A percentile compares a stretch with the other conserved stretches of the same genome.
Evolutionary conservation across 495 filamentous ascomycete species (phyloP).

Genomic region (Paragyromitra xinjiangensis): DNA sequence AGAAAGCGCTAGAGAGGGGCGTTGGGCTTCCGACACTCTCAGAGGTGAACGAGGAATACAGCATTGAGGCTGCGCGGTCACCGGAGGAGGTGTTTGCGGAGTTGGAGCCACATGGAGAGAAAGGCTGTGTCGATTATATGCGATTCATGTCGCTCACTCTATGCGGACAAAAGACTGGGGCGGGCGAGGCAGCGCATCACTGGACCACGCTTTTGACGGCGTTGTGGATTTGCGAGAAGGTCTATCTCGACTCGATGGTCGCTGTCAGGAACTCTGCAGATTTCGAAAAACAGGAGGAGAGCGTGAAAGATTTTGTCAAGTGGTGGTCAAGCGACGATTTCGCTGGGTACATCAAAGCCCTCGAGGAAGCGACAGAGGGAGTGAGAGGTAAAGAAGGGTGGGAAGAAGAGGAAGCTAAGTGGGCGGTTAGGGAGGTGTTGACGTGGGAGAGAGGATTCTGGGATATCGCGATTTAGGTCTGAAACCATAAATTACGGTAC

Average conservation of each 20-base stretch:
- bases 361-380: constrained; percentile 1
- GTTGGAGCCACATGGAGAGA: constrained; percentile 4
- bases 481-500: background rate
- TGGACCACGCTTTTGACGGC: constrained; percentile 32
- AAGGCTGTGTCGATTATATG: constrained; percentile 35
- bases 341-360: constrained; percentile 1
- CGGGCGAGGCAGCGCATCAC: background rate
- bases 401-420: constrained; percentile 31
- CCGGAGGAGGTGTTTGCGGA: constrained; percentile 6
- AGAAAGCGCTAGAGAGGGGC: constrained; percentile 11
- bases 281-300: constrained; percentile 9
- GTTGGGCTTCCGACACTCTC: constrained; percentile 25
- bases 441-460: constrained; percentile 22
- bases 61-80: background rate
- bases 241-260: constrained; percentile 26
- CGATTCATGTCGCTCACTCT: constrained; percentile 14
- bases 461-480: constrained; percentile 16
- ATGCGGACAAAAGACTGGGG: background rate
- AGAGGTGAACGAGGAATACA: background rate
- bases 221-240: constrained; percentile 34
- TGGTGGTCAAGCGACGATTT: constrained; percentile 38
- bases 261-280: background rate
- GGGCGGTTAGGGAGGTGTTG: constrained; percentile 22
- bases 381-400: constrained; percentile 13
- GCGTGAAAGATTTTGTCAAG: constrained; percentile 26